Evolutionary conservation across 768 basidiomycete species (phyloP).

Genomic region (Neoboletus magnificus): DNA sequence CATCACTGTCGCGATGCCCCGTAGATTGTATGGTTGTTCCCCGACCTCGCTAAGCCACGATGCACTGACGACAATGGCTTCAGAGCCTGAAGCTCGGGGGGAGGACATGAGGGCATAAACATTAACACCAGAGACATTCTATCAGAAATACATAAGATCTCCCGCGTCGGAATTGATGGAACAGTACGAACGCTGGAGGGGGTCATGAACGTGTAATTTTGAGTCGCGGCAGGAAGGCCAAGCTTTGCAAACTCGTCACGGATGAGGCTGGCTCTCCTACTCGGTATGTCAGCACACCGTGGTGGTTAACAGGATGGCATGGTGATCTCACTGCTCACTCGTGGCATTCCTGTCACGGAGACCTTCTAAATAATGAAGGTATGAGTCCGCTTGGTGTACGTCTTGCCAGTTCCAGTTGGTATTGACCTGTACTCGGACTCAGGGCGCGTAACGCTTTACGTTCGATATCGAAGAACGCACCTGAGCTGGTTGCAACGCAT

Average conservation of each 20-base stretch:
- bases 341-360: slow-evolving; percentile 62
- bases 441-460: neutral
- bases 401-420: slow-evolving; percentile 92
- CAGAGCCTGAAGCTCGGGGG: slow-evolving; percentile 88
- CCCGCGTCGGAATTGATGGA: neutral
- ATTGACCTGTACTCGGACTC: slow-evolving; percentile 60
- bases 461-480: slow-evolving; percentile 38
- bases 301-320: neutral
- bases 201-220: slow-evolving; percentile 60
- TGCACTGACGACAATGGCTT: slow-evolving; percentile 89
- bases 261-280: slow-evolving; percentile 65
- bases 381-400: slow-evolving; percentile 82
- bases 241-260: slow-evolving; percentile 64
- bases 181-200: slow-evolving; percentile 42
- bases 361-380: slow-evolving; percentile 65
- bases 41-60: slow-evolving; percentile 77
- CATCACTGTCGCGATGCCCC: slow-evolving; percentile 84
- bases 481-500: slow-evolving; percentile 91
- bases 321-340: slow-evolving; percentile 60
- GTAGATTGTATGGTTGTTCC: slow-evolving; percentile 63
- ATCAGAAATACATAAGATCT: slow-evolving; percentile 2
- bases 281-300: neutral
- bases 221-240: slow-evolving; percentile 68
- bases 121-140: slow-evolving; percentile 69
- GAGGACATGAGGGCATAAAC: slow-evolving; percentile 79